These are phyloP conservation scores for Flaveria robusta DNA, from an alignment of 129 eudicot species.

Conservation along the genomic window DNA sequence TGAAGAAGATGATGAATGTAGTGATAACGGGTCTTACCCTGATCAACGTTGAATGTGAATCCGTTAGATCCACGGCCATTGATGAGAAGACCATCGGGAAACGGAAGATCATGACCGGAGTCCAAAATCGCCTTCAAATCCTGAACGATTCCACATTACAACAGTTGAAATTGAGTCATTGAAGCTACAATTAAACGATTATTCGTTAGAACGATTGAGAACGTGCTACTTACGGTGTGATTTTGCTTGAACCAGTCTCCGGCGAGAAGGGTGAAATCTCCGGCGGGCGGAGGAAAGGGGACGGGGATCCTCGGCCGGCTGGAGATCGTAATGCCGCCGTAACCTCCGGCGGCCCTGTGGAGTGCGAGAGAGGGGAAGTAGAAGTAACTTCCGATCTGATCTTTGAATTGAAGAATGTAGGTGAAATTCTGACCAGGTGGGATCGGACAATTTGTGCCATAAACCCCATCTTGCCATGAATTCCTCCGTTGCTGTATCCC, in stretches of 20 bases:
- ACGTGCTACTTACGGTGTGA: conserved; percentile 48
- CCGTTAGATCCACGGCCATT: conserved; percentile 62
- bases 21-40: conserved; percentile 35
- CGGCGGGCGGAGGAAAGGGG: conserved; percentile 62
- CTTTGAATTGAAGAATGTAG: conserved; percentile 60
- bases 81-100: conserved; percentile 76
- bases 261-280: conserved; percentile 51
- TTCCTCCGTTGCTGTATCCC: conserved; percentile 67
- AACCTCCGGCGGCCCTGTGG: conserved; percentile 70
- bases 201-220: neutral
- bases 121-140: conserved; percentile 58
- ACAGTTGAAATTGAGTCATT: no score
- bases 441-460: conserved; percentile 71
- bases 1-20: neutral
- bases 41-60: conserved; percentile 59
- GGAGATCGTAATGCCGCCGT: conserved; percentile 47
- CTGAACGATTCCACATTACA: conserved; percentile 26
- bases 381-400: conserved; percentile 69
- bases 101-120: conserved; percentile 61
- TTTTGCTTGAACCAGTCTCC: conserved; percentile 79
- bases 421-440: conserved; percentile 71
- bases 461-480: conserved; percentile 82
- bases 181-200: no score
- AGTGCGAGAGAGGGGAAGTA: conserved; percentile 63
- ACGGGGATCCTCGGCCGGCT: conserved; percentile 66